phyloP scores from a whole-genome alignment of 179 eudicot species.

The Beta macrorhiza region DNA sequence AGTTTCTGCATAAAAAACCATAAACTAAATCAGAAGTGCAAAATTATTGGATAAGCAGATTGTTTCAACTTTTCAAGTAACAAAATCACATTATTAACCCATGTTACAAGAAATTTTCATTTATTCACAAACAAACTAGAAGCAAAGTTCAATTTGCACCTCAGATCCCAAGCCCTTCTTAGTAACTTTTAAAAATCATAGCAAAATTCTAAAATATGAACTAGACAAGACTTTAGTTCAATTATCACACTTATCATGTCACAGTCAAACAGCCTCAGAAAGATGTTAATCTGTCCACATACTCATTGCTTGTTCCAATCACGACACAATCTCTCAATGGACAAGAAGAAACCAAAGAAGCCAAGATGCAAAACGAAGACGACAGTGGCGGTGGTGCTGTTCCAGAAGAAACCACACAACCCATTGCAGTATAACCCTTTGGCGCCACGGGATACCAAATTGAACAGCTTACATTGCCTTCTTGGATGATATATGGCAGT shows the following conservation, averaged over 20 bases:
- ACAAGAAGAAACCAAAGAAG: conserved; percentile 81
- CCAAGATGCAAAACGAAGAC: conserved; percentile 74
- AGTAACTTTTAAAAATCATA: not conserved
- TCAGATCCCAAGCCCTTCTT: not conserved
- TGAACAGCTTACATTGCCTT: conserved; percentile 47
- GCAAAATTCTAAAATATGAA: not conserved
- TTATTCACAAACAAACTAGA: not conserved
- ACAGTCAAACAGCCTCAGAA: not conserved
- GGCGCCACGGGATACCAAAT: conserved; percentile 98
- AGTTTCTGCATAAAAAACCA: conserved; percentile 40
- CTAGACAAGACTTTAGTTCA: not conserved
- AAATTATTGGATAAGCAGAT: not conserved
- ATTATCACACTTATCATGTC: no score
- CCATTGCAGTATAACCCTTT: conserved; percentile 83
- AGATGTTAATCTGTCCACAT: conserved; percentile 34
- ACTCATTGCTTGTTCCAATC: conserved; percentile 50
- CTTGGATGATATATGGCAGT: conserved; percentile 13
- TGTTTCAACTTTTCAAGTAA: not conserved
- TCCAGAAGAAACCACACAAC: conserved; percentile 92
- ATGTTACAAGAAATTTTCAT: not conserved
- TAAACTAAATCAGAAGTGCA: conserved; percentile 3
- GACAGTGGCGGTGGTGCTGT: conserved; percentile 64
- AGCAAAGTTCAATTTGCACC: not conserved
- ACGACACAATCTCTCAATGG: conserved; percentile 77
- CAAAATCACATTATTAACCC: not conserved